Evolutionary conservation across 768 basidiomycete genomes (phyloP).

Genomic region (Daedalea quercina): DNA sequence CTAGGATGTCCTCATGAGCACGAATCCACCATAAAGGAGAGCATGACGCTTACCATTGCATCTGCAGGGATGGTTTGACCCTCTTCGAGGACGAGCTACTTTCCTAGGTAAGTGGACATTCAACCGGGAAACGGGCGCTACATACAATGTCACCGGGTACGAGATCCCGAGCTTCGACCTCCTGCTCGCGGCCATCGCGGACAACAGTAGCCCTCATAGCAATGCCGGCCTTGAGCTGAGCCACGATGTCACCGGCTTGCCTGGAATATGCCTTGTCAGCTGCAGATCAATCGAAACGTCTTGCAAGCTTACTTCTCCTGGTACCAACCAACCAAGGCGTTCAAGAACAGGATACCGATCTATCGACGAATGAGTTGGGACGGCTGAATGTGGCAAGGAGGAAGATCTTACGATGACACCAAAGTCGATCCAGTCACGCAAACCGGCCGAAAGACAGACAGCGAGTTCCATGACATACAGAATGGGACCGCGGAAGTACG

Average conservation of each 20-base stretch:
- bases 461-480: conserved; percentile 42
- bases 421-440: conserved; percentile 42
- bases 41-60: conserved; percentile 23
- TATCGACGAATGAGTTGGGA: conserved; percentile 5
- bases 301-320: conserved; percentile 44
- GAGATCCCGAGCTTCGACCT: conserved; percentile 38
- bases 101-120: not conserved
- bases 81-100: conserved; percentile 31
- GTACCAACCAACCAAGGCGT: conserved; percentile 39
- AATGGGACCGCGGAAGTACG: conserved; percentile 38
- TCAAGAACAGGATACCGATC: conserved; percentile 35
- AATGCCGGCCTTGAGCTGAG: conserved; percentile 41
- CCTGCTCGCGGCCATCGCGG: conserved; percentile 33
- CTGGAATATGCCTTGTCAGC: not conserved
- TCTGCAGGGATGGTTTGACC: conserved; percentile 42
- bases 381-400: not conserved
- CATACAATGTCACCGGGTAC: conserved; percentile 35
- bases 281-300: conserved; percentile 11
- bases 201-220: conserved; percentile 33
- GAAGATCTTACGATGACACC: conserved; percentile 33
- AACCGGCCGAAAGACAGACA: conserved; percentile 38
- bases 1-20: conserved; percentile 12
- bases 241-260: conserved; percentile 17
- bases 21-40: not conserved
- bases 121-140: not conserved